Evolutionary conservation across 768 basidiomycete genomes (phyloP), one percentile per base, ranked within the genome.

Genomic region (Lactifluus rugatus): DNA sequence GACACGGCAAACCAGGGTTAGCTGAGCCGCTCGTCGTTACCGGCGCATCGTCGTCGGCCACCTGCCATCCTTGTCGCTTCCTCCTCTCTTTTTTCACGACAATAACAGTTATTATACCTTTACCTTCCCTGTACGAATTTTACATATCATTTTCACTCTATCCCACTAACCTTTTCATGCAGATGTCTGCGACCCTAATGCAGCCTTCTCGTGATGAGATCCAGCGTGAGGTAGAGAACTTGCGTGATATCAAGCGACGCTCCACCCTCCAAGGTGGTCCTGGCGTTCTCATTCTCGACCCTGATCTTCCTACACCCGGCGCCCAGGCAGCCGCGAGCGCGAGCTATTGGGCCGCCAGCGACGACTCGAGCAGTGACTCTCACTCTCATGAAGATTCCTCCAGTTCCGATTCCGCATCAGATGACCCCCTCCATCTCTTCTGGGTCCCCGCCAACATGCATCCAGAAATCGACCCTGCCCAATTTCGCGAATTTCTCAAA

Each of bases 371-470:
- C 68, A 68, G 67, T 66, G 64, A 58, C 69, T 28, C 72, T 70
- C 60, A 70, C 73, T 60, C 67, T 65, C 61, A 74, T 68, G 76
- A 74, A 59, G 79, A 80, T 60, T 72, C 73, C 25, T 73, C 73
- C n/a, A 58, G 54, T 17, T 53, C 66, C 17, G 73, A 70, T 48
- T 73, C 64, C 71, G 67, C 66, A 21, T 70, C 78, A 39, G 84
- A 89, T 65, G 90, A 95, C 73, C 86, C 89, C 2, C 84, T 85
- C 66, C 88, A 92, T 71, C 82, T 97, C 63, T 98, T 98, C 78
- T 99, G 96, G 96, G 93, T 99, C 28, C 96, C 96, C 53, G 96
- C 96, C 16, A 82, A 87, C 57, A 77, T 97, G 36, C 96, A 98
- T 70, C 96, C 96, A 31, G 96, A 99, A 75, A 89, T 99, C 67